phyloP scores from a whole-genome alignment of 2,329 filamentous ascomycete species.

The Helicocarpus griseus region DNA sequence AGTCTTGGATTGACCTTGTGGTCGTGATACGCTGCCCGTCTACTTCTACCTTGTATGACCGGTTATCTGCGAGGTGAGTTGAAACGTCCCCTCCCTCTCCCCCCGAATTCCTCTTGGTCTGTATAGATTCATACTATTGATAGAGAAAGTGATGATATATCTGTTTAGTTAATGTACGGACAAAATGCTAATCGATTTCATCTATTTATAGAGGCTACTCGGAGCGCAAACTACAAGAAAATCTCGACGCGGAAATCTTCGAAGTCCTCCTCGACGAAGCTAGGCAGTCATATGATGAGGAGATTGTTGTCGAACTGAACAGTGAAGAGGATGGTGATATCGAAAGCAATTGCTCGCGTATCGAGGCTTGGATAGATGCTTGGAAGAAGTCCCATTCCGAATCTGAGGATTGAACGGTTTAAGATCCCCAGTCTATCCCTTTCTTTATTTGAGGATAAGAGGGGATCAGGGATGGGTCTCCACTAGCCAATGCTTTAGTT shows the following conservation, averaged over 20 bases:
- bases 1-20: conserved; percentile 88
- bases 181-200: conserved; percentile 6
- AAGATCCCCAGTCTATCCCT: neutral
- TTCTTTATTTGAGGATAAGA: neutral
- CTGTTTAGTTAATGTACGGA: conserved; percentile 1
- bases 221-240: conserved; percentile 85
- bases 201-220: conserved; percentile 56
- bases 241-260: conserved; percentile 96
- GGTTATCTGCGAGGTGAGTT: conserved; percentile 59
- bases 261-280: conserved; percentile 88
- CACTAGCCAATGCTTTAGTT: conserved; percentile 73
- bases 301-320: conserved; percentile 78
- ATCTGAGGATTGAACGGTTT: conserved; percentile 18
- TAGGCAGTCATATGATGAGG: conserved; percentile 70
- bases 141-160: neutral
- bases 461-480: conserved; percentile 23
- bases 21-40: conserved; percentile 74
- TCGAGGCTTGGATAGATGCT: conserved; percentile 69
- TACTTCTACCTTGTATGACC: conserved; percentile 72
- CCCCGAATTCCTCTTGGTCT: neutral
- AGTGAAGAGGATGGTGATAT: conserved; percentile 79
- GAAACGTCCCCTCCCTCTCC: neutral
- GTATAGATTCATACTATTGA: too few species aligned
- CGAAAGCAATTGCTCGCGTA: conserved; percentile 75
- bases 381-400: conserved; percentile 56